Evolutionary conservation across 257 asterid species (phyloP).

Genomic region (Salvia rosmarinus): DNA sequence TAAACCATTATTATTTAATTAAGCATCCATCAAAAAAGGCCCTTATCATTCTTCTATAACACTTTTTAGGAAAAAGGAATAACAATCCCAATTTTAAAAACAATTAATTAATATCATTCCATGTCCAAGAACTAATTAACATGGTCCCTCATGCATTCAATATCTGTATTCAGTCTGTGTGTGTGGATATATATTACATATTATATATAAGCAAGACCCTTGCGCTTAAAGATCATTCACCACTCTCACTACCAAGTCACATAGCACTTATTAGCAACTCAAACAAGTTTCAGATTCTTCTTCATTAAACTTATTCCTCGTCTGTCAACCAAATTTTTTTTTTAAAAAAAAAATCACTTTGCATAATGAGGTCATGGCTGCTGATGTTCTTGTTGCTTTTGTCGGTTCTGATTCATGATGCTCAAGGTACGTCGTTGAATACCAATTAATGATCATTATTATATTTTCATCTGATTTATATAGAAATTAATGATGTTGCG

Average conservation of each 20-base stretch:
- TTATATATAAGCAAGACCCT: conserved; percentile 32
- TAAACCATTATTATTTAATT: conserved; percentile 14
- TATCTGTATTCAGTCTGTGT: conserved; percentile 23
- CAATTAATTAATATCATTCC: conserved; percentile 38
- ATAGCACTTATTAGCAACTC: conserved; percentile 34
- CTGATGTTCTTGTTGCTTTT: conserved; percentile 47
- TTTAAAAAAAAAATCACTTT: not conserved
- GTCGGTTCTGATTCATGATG: conserved; percentile 51
- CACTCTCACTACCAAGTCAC: conserved; percentile 11
- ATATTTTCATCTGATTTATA: not conserved
- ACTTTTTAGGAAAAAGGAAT: conserved; percentile 25
- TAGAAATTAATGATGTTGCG: not conserved
- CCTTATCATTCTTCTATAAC: conserved; percentile 29
- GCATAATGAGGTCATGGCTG: conserved; percentile 50
- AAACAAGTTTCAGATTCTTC: conserved; percentile 22
- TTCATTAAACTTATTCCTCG: not conserved
- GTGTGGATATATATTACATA: conserved; percentile 4
- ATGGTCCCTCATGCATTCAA: conserved; percentile 38
- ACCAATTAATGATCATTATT: not conserved
- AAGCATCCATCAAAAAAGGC: conserved; percentile 19
- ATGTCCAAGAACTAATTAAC: conserved; percentile 38
- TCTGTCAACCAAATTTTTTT: not conserved
- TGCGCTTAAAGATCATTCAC: conserved; percentile 25
- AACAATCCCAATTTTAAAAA: conserved; percentile 11
- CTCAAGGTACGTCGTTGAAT: conserved; percentile 43